These are phyloP conservation scores for Jasminum sambac DNA, from an alignment of 257 asterid species.

Conservation along the genomic window DNA sequence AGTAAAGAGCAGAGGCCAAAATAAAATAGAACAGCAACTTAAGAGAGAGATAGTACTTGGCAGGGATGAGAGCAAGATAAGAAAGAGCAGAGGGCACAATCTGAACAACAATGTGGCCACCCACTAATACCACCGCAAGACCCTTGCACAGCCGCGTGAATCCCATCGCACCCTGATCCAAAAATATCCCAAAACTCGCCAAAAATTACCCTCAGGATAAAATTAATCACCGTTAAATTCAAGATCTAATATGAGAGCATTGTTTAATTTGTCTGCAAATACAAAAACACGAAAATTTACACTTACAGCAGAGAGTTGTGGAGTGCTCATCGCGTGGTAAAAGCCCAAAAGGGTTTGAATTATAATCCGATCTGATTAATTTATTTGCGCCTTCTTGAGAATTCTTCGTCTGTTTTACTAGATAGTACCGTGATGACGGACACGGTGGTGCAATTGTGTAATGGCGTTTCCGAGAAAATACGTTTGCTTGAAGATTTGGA, in stretches of 20 bases:
- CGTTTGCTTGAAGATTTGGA: too few relatives aligned
- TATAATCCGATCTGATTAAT: too few relatives aligned
- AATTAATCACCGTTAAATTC: background rate
- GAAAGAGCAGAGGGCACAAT: conserved; percentile 70
- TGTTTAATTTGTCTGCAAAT: background rate
- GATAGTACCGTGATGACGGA: too few relatives aligned
- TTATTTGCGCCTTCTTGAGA: too few relatives aligned
- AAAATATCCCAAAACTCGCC: background rate
- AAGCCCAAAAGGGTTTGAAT: too few relatives aligned
- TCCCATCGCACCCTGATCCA: conserved; percentile 53
- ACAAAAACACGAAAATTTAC: too few relatives aligned
- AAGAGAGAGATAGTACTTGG: conserved; percentile 52
- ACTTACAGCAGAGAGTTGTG: too few relatives aligned
- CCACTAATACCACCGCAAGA: conserved; percentile 70
- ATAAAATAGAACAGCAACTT: background rate
- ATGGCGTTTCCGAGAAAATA: too few relatives aligned
- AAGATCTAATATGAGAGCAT: conserved; percentile 28
- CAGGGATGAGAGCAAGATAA: conserved; percentile 91
- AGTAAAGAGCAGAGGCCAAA: background rate
- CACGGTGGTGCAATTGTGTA: too few relatives aligned
- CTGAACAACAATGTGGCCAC: conserved; percentile 79
- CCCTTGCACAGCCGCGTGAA: conserved; percentile 91
- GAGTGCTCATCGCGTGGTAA: too few relatives aligned
- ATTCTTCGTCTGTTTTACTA: too few relatives aligned
- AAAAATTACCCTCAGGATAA: background rate